A percentile compares a stretch with the other conserved stretches of the same genome.
These are phyloP conservation scores for Metschnikowia gruessii DNA, from an alignment of 805 yeast species.

Conservation along the genomic window DNA sequence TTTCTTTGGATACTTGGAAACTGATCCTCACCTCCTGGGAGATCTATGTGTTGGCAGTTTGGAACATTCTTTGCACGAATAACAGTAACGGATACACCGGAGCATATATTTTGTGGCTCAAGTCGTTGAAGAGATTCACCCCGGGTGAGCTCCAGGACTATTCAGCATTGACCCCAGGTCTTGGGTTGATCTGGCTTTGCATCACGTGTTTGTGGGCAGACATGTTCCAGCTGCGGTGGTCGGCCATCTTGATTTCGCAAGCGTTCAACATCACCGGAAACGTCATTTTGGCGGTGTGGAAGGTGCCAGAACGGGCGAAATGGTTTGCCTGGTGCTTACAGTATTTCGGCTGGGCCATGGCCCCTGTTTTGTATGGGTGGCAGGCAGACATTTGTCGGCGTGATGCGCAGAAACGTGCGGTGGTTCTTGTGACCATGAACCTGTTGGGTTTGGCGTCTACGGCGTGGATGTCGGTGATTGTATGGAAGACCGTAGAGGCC, in stretches of 20 bases:
- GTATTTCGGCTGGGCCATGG: constrained; percentile 61
- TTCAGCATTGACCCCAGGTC: constrained; percentile 47
- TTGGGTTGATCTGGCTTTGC: constrained; percentile 40
- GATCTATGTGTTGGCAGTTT: constrained; percentile 52
- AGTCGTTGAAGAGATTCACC: constrained; percentile 22
- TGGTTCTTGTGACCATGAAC: constrained; percentile 55
- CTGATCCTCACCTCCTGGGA: constrained; percentile 55
- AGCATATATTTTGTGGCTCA: constrained; percentile 59
- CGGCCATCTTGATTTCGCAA: constrained; percentile 52
- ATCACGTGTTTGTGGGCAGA: constrained; percentile 38
- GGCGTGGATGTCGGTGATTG: constrained; percentile 47
- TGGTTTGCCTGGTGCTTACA: constrained; percentile 63
- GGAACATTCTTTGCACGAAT: constrained; percentile 61
- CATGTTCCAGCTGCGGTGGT: constrained; percentile 42
- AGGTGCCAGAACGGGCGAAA: constrained; percentile 52
- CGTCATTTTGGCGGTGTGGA: constrained; percentile 55
- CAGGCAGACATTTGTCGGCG: constrained; percentile 56
- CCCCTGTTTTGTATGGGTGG: constrained; percentile 59
- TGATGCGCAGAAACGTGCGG: constrained; percentile 55
- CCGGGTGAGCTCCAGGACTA: constrained; percentile 36
- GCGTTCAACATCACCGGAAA: constrained; percentile 54
- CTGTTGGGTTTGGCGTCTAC: constrained; percentile 51
- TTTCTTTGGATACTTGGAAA: constrained; percentile 44
- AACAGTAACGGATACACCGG: constrained; percentile 55
- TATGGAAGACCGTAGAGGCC: constrained; percentile 57